Base-by-base conservation (phyloP, 1,284 basidiomycete species). In the Waitea zeae region DNA sequence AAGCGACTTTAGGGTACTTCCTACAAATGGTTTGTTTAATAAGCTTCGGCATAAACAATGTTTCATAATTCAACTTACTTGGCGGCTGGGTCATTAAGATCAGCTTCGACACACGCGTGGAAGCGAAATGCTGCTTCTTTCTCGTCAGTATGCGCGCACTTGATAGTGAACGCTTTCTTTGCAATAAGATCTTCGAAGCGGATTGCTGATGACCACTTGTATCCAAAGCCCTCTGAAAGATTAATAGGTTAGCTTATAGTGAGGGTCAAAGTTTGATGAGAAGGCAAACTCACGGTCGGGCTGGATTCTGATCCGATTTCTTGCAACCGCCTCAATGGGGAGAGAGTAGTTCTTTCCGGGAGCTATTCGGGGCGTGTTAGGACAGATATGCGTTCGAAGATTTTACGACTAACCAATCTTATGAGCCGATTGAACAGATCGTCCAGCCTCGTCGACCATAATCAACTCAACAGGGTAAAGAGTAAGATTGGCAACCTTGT, bases 61-160 rank as follows among this genome's bases (percentile, higher is more conserved):
- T 18, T 13, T 12, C 13, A 14, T 12, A n/a, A 7, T n/a, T 17
- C 3, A 20, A 47, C 62, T 47, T 43, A 75, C 82, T 70, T 65
- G 12, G 64, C 49, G 19, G 60, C 53, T 4, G 69, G 58, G 44
- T 89, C 82, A 36, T 68, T 68, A 7, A 61, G 52, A 49, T 95
- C 83, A 36, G 75, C 83, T 41, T 88, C 73, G 2, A 86, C 82
- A 66, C 82, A 95, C 11, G 83, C 82, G 51, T 97, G 93, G 62
- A 98, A 90, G 29, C 89, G 78, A 66, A 98, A 98, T 1, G 90
- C 75, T 4, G 90, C 84, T 51, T 98, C 93, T 34, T 64, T 66
- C 1, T 72, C 62, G 46, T 89, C 77, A 30, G 71, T 66, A 45
- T 93, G 87, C 38, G 80, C 75, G 53, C 95, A 99, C 27, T 72